Percentiles rank a stretch among this genome's conserved stretches.
These are phyloP conservation scores for Candida hispaniensis DNA, from an alignment of 805 yeast species.

Conservation along the genomic window DNA sequence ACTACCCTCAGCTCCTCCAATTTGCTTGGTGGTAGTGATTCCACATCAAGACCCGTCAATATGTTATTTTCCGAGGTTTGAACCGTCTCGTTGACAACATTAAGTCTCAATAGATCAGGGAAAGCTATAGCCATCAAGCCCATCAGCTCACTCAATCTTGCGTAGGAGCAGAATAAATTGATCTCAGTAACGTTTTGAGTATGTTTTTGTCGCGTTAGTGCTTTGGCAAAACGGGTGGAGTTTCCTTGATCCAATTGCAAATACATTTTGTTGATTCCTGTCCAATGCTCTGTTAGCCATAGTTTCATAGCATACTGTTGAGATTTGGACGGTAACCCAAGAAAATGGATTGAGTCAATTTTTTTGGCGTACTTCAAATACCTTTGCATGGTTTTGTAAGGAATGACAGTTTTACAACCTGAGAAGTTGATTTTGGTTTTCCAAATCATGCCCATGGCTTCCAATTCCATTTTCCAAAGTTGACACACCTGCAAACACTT, in stretches of 20 bases:
- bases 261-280: slow-evolving; percentile 6
- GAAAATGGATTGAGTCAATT: slow-evolving; percentile 4
- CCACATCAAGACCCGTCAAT: background rate
- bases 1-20: slow-evolving; percentile 1
- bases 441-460: slow-evolving; percentile 13
- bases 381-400: slow-evolving; percentile 11
- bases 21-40: no score
- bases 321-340: slow-evolving; percentile 7
- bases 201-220: slow-evolving; percentile 2
- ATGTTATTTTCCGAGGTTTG: no score
- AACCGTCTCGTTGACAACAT: no score
- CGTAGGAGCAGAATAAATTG: slow-evolving; percentile 2
- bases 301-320: slow-evolving; percentile 9
- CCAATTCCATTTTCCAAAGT: slow-evolving; percentile 1
- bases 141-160: slow-evolving; percentile 3
- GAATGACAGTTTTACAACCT: slow-evolving; percentile 4
- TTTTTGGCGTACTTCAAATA: slow-evolving; percentile 9
- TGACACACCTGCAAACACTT: slow-evolving; percentile 7
- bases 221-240: slow-evolving; percentile 1
- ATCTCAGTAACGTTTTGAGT: slow-evolving; percentile 1
- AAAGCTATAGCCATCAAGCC: no score
- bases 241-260: slow-evolving; percentile 1
- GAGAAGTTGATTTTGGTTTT: slow-evolving; percentile 13
- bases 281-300: slow-evolving; percentile 8
- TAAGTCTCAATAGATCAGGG: no score